Conservation (phyloP, 495 filamentous ascomycete genomes). For the Hypoxylon subgilvum region DNA sequence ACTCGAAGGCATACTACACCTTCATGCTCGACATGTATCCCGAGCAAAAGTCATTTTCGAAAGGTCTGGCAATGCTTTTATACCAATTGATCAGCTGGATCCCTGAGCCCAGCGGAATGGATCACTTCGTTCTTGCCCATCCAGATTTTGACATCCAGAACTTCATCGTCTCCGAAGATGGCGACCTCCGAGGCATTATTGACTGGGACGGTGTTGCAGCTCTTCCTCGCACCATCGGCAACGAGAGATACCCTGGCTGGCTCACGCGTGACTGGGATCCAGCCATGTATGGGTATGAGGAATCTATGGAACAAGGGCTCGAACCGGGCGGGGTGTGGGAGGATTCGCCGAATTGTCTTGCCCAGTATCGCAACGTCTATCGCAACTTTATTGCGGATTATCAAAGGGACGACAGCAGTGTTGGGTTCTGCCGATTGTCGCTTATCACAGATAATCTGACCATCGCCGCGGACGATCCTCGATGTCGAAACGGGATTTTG, state of each 20-base stretch:
- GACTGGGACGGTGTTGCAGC: conserved; percentile 50
- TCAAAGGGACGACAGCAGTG: too few relatives aligned
- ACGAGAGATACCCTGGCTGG: conserved; percentile 43
- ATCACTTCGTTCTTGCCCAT: conserved; percentile 44
- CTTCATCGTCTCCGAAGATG: conserved; percentile 45
- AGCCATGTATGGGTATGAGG: conserved; percentile 38
- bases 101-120: conserved; percentile 27
- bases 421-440: not conserved
- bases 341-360: conserved; percentile 25
- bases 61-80: conserved; percentile 35
- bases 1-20: conserved; percentile 33
- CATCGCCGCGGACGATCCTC: conserved; percentile 17
- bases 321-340: conserved; percentile 41
- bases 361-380: conserved; percentile 29
- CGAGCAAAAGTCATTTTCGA: conserved; percentile 2
- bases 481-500: conserved; percentile 14
- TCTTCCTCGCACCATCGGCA: conserved; percentile 39
- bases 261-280: conserved; percentile 49
- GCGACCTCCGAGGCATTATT: conserved; percentile 48
- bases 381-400: too few relatives aligned
- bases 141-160: conserved; percentile 50
- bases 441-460: conserved; percentile 20
- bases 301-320: conserved; percentile 33
- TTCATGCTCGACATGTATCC: conserved; percentile 25
- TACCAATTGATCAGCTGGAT: conserved; percentile 36